Conservation (phyloP, 2,329 filamentous ascomycete genomes). For the Zasmidium angulare region DNA sequence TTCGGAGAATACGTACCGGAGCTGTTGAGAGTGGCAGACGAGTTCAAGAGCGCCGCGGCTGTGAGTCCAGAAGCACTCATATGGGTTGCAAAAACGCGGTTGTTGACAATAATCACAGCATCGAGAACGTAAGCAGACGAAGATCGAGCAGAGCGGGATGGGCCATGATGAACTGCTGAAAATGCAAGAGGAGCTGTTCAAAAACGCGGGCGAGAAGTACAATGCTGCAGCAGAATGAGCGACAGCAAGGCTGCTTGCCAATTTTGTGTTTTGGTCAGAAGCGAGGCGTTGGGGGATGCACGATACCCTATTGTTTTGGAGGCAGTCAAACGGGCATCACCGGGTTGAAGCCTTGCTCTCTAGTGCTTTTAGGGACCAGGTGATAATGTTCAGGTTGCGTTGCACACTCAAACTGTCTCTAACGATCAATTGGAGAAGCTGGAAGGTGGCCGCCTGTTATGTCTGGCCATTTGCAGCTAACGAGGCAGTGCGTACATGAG, state of each 20-base stretch:
- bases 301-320: conserved; percentile 3
- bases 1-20: conserved; percentile 90
- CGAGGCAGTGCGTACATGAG: no score
- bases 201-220: conserved; percentile 73
- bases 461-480: no score
- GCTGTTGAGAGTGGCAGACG: conserved; percentile 79
- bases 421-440: no score
- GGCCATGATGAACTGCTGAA: conserved; percentile 85
- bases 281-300: conserved; percentile 1
- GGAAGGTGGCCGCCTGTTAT: no score
- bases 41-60: conserved; percentile 92
- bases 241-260: neutral
- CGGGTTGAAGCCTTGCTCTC: no score
- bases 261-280: neutral
- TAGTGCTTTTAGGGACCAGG: no score
- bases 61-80: conserved; percentile 49
- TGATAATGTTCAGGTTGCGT: no score
- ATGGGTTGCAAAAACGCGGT: no score
- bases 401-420: no score
- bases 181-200: conserved; percentile 89
- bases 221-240: conserved; percentile 38
- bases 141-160: conserved; percentile 92
- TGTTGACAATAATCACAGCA: conserved; percentile 57
- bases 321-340: neutral
- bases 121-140: conserved; percentile 94